phyloP scores from a whole-genome alignment of 768 basidiomycete species.

The Phanerochaete sordida region DNA sequence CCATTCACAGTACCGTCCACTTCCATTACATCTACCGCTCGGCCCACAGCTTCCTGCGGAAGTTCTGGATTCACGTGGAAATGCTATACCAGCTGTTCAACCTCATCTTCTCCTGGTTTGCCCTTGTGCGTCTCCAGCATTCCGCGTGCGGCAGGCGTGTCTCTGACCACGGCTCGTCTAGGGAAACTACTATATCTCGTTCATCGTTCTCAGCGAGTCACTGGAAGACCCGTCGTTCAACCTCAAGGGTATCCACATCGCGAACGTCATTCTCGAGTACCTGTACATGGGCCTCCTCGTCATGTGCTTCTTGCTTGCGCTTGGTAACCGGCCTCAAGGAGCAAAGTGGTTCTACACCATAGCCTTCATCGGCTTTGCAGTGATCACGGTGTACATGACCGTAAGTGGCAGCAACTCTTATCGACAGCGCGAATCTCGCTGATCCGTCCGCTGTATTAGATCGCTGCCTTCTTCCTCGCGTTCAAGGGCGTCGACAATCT shows the following conservation, averaged over 20 bases:
- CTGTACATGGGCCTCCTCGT: conserved; percentile 85
- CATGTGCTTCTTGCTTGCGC: conserved; percentile 80
- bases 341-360: conserved; percentile 83
- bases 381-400: conserved; percentile 97
- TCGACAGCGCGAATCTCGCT: not conserved
- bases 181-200: conserved; percentile 93
- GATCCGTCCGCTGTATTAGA: conserved; percentile 33
- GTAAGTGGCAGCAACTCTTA: conserved; percentile 36
- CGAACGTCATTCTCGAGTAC: conserved; percentile 81
- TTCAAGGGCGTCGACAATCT: conserved; percentile 74
- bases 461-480: conserved; percentile 77
- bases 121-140: conserved; percentile 47
- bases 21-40: conserved; percentile 96
- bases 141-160: not conserved
- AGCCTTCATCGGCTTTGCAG: conserved; percentile 81
- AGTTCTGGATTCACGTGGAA: conserved; percentile 94
- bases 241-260: conserved; percentile 58
- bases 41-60: conserved; percentile 75
- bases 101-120: conserved; percentile 90
- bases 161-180: conserved; percentile 4
- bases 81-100: conserved; percentile 90
- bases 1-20: conserved; percentile 86
- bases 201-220: conserved; percentile 70
- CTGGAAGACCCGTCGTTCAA: conserved; percentile 64
- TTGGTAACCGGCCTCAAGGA: conserved; percentile 93